phyloP scores from a whole-genome alignment of 2,329 filamentous ascomycete genomes.

The Ceratocystis eucalypticola region DNA sequence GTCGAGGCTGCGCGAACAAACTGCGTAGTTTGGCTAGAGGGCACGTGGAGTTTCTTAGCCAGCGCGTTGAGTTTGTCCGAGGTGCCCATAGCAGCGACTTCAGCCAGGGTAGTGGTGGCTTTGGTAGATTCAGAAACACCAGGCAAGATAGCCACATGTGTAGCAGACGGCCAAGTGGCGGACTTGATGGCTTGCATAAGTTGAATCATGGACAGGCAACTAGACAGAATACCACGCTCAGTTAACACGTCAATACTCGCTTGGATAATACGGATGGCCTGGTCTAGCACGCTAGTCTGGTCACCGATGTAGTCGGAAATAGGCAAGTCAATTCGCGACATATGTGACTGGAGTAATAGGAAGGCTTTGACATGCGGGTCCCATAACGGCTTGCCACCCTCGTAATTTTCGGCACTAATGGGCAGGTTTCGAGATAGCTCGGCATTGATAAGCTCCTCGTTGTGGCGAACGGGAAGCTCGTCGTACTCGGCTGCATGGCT shows the following conservation, averaged over 20 bases:
- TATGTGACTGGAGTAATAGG: constrained; percentile 83
- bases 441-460: constrained; percentile 92
- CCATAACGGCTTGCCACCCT: constrained; percentile 73
- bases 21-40: constrained; percentile 30
- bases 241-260: constrained; percentile 87
- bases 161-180: constrained; percentile 77
- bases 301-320: constrained; percentile 97
- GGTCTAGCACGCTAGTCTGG: constrained; percentile 77
- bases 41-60: constrained; percentile 39
- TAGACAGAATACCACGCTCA: constrained; percentile 70
- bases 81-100: constrained; percentile 29
- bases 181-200: constrained; percentile 87
- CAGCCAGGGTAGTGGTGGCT: constrained; percentile 31
- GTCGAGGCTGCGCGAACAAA: constrained; percentile 47
- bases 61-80: constrained; percentile 27
- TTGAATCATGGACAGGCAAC: constrained; percentile 66
- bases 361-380: constrained; percentile 97
- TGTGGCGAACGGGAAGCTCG: constrained; percentile 92
- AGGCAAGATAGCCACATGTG: constrained; percentile 66
- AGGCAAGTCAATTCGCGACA: constrained; percentile 81
- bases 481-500: constrained; percentile 89
- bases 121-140: constrained; percentile 40
- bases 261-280: constrained; percentile 92
- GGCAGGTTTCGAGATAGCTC: constrained; percentile 76
- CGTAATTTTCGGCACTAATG: constrained; percentile 41